Conservation (phyloP, 441 rosid genomes). For the Pelargonium citronellum region DNA sequence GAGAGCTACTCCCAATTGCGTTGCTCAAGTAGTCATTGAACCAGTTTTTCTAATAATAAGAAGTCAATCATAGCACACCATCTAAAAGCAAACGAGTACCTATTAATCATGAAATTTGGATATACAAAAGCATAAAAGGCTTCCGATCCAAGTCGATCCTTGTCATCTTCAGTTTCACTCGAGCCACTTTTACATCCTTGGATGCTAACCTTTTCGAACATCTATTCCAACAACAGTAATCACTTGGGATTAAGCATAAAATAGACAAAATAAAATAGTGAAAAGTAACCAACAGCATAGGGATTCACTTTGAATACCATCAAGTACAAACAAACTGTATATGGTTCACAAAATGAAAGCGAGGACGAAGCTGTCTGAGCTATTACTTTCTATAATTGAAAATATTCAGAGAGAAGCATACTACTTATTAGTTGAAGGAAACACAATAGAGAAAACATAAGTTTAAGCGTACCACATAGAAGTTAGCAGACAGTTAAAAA, state of each 20-base stretch:
- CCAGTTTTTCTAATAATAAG: neutral
- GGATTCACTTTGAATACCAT: neutral
- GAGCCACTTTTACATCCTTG: slow-evolving; percentile 69
- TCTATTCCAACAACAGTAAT: slow-evolving; percentile 30
- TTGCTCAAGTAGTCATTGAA: no score
- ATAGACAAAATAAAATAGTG: neutral
- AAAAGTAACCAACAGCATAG: neutral
- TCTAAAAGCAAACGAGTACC: slow-evolving; percentile 32
- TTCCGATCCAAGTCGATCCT: slow-evolving; percentile 62
- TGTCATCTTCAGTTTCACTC: slow-evolving; percentile 28
- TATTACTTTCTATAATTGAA: no score
- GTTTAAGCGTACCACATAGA: neutral
- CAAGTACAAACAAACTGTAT: neutral
- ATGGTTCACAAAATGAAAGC: neutral
- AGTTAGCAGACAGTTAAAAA: neutral
- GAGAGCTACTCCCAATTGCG: no score
- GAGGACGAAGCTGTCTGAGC: neutral
- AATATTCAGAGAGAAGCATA: no score
- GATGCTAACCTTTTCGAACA: slow-evolving; percentile 67
- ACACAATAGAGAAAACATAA: neutral
- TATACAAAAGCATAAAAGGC: slow-evolving; percentile 74
- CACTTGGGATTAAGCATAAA: neutral
- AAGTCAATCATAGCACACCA: neutral
- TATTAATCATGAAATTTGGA: slow-evolving; percentile 93
- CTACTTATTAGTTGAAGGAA: neutral